A percentile compares a stretch with the other conserved stretches of the same genome.
Evolutionary conservation across 2,329 filamentous ascomycete genomes (phyloP).

Genomic region (Graphilbum ipis-grandicollis): DNA sequence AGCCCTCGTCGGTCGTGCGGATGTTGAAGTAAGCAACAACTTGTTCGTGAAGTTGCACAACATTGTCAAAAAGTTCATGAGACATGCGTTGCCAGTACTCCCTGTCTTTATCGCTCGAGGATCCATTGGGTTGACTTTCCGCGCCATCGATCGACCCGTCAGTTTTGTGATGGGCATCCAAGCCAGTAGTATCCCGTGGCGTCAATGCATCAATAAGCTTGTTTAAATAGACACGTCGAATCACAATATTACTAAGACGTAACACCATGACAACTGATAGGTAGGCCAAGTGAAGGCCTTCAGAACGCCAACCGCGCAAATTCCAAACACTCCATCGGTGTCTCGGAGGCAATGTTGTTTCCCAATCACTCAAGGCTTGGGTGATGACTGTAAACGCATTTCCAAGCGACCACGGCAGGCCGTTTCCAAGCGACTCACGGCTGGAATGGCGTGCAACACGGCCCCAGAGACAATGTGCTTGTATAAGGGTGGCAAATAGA

Average conservation of each 20-base stretch:
- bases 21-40: conserved; percentile 12
- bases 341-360: conserved; percentile 25
- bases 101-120: too few species aligned
- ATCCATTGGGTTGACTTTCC: too few species aligned
- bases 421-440: conserved; percentile 18
- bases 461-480: conserved; percentile 36
- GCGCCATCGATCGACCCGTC: too few species aligned
- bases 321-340: conserved; percentile 28
- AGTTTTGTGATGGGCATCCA: too few species aligned
- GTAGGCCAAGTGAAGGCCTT: conserved; percentile 33
- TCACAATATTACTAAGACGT: conserved; percentile 36
- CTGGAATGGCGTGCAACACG: conserved; percentile 27
- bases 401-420: conserved; percentile 26
- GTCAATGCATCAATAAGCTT: conserved; percentile 23
- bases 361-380: conserved; percentile 26
- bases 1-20: conserved; percentile 7
- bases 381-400: conserved; percentile 29
- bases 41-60: conserved; percentile 18
- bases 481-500: conserved; percentile 36
- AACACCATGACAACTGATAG: conserved; percentile 36
- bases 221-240: conserved; percentile 39
- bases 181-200: too few species aligned
- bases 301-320: conserved; percentile 27
- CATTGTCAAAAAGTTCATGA: conserved; percentile 17
- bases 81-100: conserved; percentile 4